Evolutionary conservation across 2,329 filamentous ascomycete species (phyloP), one percentile per base, ranked within the genome.

Genomic region (Acephala macrosclerotiorum): DNA sequence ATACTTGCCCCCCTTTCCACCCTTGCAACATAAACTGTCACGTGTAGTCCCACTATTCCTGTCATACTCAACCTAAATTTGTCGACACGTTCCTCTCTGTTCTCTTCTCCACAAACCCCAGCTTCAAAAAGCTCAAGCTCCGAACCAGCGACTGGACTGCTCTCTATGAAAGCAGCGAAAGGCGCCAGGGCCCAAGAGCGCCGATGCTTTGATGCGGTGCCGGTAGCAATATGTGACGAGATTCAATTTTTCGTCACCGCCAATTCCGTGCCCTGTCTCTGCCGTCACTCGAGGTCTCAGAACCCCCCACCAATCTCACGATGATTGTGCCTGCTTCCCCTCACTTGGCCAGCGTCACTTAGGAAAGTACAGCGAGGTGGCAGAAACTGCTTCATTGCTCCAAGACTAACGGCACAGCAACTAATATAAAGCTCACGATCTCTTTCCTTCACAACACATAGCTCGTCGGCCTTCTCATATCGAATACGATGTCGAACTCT

Each of bases 251-350:
- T 25, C 49, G 49, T 29, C 49, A 29, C 12, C 49, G 25, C 14
- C 14, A 18, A 53, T 53, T 53, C 26, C 49, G 18, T 29, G 22
- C 55, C 55, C 12, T 57, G n/a, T n/a, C 20, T 18, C 55, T 57
- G 29, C 29, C 9, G 33, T 57, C 35, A 16, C 5, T 29, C 18
- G 9, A 38, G 9, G 7, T 22, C 33, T 25, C 55, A 36, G 55
- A 16, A 26, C 36, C 36, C 35, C 59, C 58, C 35, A 20, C 40
- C 58, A 58, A 58, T 38, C 58, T 62, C 59, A 61, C 60, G 59
- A 59, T 61, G 59, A 45, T 59, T 55, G 63, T 55, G 42, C 63
- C 55, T 55, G 49, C 20, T 53, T 55, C 59, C 63, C 63, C 59
- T 61, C 63, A 53, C 53, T n/a, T n/a, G 36, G 45, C 58, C 51